Conservation (phyloP, 2,329 filamentous ascomycete species). For the Epichloe typhina region DNA sequence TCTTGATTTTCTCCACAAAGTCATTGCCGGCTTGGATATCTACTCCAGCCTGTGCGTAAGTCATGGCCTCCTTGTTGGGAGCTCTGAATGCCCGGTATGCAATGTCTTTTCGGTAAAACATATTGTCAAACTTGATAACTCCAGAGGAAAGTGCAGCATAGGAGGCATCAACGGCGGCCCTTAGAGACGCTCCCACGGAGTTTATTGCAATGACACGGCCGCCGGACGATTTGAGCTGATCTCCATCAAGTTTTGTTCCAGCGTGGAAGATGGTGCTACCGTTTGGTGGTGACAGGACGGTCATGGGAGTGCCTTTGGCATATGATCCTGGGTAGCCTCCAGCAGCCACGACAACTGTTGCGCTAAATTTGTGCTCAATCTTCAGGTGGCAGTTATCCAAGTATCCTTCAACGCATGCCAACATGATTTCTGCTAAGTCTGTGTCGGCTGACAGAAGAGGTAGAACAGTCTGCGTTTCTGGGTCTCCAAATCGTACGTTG, state of each 20-base stretch:
- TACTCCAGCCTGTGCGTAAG: slow-evolving; percentile 86
- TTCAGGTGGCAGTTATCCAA: slow-evolving; percentile 58
- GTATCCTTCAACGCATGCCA: slow-evolving; percentile 66
- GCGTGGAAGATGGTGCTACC: slow-evolving; percentile 78
- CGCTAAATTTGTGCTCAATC: slow-evolving; percentile 58
- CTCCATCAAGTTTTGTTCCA: slow-evolving; percentile 56
- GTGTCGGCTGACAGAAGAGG: slow-evolving; percentile 64
- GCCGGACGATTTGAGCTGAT: slow-evolving; percentile 61
- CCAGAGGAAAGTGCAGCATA: slow-evolving; percentile 63
- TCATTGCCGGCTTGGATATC: slow-evolving; percentile 90
- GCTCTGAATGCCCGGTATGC: slow-evolving; percentile 58
- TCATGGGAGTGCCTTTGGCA: slow-evolving; percentile 57
- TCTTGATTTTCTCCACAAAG: slow-evolving; percentile 85
- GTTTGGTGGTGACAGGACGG: slow-evolving; percentile 29
- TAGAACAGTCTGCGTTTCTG: slow-evolving; percentile 78
- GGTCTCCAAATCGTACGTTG: slow-evolving; percentile 86
- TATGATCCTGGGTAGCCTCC: slow-evolving; percentile 84
- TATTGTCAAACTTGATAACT: slow-evolving; percentile 66
- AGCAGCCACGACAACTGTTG: slow-evolving; percentile 87
- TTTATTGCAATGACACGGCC: slow-evolving; percentile 92
- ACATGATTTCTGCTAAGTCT: slow-evolving; percentile 79
- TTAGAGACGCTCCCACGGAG: slow-evolving; percentile 56
- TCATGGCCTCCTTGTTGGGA: slow-evolving; percentile 44
- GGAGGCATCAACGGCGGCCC: slow-evolving; percentile 74
- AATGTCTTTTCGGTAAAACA: slow-evolving; percentile 90